Evolutionary conservation across 2,329 filamentous ascomycete species (phyloP).

Genomic region (Botrytis sinoallii): DNA sequence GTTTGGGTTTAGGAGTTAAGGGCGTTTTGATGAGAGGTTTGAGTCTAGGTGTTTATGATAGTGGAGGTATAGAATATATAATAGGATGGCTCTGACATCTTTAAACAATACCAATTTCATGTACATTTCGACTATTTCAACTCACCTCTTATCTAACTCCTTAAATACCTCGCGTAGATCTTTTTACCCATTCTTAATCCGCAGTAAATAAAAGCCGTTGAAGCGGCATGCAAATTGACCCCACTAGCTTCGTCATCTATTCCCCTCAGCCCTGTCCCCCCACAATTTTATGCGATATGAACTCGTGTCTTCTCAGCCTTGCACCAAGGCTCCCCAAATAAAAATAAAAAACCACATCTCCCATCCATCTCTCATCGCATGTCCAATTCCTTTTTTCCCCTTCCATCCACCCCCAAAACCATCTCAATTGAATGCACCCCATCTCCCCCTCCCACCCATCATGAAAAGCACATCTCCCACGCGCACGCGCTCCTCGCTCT

Average conservation of each 20-base stretch:
- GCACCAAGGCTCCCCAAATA: constrained; percentile 10
- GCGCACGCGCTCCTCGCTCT: constrained; percentile 41
- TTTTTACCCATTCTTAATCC: background rate
- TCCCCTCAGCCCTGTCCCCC: background rate
- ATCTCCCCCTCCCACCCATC: background rate
- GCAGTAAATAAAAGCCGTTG: background rate
- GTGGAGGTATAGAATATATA: background rate
- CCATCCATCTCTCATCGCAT: too few relatives aligned
- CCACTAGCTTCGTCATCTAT: constrained; percentile 11
- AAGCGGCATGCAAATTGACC: constrained; percentile 12
- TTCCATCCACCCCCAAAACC: background rate
- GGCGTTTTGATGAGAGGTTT: background rate
- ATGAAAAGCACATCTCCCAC: constrained; percentile 5
- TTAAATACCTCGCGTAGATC: background rate
- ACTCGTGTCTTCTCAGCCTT: constrained; percentile 20
- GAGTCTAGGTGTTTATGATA: background rate
- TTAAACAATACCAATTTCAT: background rate
- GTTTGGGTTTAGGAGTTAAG: background rate
- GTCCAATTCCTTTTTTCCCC: background rate
- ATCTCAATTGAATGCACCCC: background rate
- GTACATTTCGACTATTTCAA: background rate
- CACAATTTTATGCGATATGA: constrained; percentile 14
- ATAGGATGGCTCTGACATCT: background rate
- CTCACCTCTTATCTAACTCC: background rate
- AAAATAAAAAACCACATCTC: constrained; percentile 12